A percentile compares a stretch with the other conserved stretches of the same genome.
These are phyloP conservation scores for Microbotryomycetes sp. DNA, from an alignment of 1,284 basidiomycete genomes.

Conservation along the genomic window DNA sequence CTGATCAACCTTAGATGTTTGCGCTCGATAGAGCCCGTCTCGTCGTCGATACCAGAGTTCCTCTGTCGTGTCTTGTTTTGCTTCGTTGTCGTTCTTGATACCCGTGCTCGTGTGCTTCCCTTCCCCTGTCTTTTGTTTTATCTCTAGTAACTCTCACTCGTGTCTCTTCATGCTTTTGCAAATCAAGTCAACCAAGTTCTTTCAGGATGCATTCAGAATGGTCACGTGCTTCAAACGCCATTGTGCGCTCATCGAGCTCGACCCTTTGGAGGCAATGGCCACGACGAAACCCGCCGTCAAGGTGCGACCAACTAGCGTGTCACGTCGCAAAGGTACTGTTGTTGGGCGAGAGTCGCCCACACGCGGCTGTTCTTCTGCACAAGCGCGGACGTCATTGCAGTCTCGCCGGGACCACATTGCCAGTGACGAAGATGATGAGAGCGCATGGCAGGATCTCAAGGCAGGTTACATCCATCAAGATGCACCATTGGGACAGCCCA, in stretches of 20 bases:
- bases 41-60: too few species aligned
- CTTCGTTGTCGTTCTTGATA: constrained; percentile 4
- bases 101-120: constrained; percentile 12
- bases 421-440: too few species aligned
- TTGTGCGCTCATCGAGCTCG: not conserved
- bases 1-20: too few species aligned
- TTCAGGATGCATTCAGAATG: constrained; percentile 6
- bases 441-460: too few species aligned
- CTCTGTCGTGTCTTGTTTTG: constrained; percentile 9
- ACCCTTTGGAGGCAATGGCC: not conserved
- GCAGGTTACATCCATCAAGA: too few species aligned
- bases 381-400: too few species aligned
- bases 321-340: not conserved
- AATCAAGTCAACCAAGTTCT: constrained; percentile 4
- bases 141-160: constrained; percentile 19
- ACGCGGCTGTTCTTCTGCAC: too few species aligned
- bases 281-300: not conserved
- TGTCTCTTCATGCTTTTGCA: not conserved
- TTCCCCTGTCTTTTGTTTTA: constrained; percentile 15
- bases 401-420: too few species aligned
- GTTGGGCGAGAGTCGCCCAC: too few species aligned
- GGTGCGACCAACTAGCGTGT: not conserved
- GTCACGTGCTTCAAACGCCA: not conserved
- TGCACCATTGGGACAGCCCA: too few species aligned
- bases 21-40: too few species aligned